Base-by-base conservation (phyloP, 2,329 filamentous ascomycete species). In the Periconia sp. region DNA sequence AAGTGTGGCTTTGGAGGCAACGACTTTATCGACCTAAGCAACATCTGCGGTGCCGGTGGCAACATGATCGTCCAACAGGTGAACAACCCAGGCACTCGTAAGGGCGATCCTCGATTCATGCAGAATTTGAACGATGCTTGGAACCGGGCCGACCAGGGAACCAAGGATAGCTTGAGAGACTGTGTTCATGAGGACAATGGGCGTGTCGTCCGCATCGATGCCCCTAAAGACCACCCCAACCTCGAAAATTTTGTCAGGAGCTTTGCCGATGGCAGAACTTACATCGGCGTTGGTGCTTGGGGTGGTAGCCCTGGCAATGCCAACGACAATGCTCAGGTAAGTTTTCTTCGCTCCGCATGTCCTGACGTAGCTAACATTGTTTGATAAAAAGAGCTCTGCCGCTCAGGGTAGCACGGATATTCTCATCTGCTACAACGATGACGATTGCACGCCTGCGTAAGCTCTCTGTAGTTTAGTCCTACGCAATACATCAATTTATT, bases 211-310 rank as follows among this genome's bases (percentile, higher is more conserved):
- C 41, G 54, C 14, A 75, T 75, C 40, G 69, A 65, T 18, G 54
- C 74, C 7, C 69, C 70, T 42, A 75, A 75, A 56, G 66, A 73
- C 13, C 67, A 63, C 48, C 65, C 68, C 13, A 58, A 68, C 15
- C 59, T 76, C 5, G 74, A 76, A 52, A 53, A 65, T 20, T 74
- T 74, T 49, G 68, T 76, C 18, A 63, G 73, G n/a, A 66, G 64
- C 6, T 76, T 76, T 50, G 73, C 72, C 0, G 66, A 74, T 31
- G 53, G 53, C 11, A 55, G 73, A 45, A 73, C 71, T 2, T 76
- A 76, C 49, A 74, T 76, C 44, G 74, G 73, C n/a, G 68, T 76
- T 43, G 74, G 74, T 30, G 63, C 74, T 44, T 76, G 73, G 74
- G 64, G 62, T 11, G 62, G 62, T 3, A 68, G 58, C 49, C 50